Percentiles rank a stretch among this genome's conserved stretches.
These are phyloP conservation scores for Taiozyma sp. DNA, from an alignment of 1,139 yeast species.

Conservation along the genomic window DNA sequence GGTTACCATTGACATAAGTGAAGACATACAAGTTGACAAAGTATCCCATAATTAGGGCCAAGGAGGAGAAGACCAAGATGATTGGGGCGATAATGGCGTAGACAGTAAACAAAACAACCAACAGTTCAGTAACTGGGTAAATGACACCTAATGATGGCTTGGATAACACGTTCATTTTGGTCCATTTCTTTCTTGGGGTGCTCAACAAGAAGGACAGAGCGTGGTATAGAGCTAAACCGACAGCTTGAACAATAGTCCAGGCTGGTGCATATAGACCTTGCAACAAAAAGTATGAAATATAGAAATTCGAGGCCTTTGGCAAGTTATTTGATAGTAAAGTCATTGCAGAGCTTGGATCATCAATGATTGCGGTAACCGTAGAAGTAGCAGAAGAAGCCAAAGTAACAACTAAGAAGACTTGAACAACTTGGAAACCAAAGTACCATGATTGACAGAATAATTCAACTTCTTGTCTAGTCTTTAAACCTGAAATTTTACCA, in stretches of 20 bases:
- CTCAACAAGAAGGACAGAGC: slow-evolving; percentile 38
- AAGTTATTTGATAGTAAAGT: slow-evolving; percentile 62
- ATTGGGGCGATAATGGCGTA: slow-evolving; percentile 79
- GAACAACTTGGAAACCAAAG: slow-evolving; percentile 82
- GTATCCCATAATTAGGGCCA: slow-evolving; percentile 54
- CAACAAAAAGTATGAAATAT: slow-evolving; percentile 57
- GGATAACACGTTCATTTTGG: slow-evolving; percentile 41
- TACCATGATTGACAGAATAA: slow-evolving; percentile 80
- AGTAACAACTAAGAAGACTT: slow-evolving; percentile 67
- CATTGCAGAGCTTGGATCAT: slow-evolving; percentile 67
- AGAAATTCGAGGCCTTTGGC: slow-evolving; percentile 86
- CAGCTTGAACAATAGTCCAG: slow-evolving; percentile 51
- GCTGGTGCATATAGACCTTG: slow-evolving; percentile 73
- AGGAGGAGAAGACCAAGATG: slow-evolving; percentile 58
- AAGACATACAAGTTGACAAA: slow-evolving; percentile 57
- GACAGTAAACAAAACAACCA: slow-evolving; percentile 66
- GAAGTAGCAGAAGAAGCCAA: slow-evolving; percentile 71
- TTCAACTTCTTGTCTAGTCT: slow-evolving; percentile 71
- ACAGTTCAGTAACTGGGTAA: slow-evolving; percentile 69
- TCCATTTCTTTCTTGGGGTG: slow-evolving; percentile 68
- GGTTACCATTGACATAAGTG: slow-evolving; percentile 52
- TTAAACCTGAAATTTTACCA: slow-evolving; percentile 70
- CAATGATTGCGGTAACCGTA: slow-evolving; percentile 62
- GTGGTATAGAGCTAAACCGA: slow-evolving; percentile 38
- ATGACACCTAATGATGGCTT: slow-evolving; percentile 67